Conservation (phyloP, 768 basidiomycete species). For the Phylloporus sp. region DNA sequence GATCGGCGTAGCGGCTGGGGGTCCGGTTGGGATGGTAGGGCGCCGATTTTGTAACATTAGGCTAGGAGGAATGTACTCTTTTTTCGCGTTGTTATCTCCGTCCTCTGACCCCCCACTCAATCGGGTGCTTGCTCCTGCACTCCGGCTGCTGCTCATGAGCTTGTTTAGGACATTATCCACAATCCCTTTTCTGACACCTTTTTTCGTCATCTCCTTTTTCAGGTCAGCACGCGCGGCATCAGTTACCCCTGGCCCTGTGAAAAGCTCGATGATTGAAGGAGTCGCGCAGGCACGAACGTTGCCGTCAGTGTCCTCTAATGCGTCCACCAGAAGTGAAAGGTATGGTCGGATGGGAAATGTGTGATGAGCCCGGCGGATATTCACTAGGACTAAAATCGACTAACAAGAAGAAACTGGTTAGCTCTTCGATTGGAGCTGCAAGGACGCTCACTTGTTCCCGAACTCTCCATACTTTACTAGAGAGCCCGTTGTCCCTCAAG, state of each 20-base stretch:
- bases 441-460: conserved; percentile 71
- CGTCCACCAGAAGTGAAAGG: conserved; percentile 73
- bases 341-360: conserved; percentile 81
- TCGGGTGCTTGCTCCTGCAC: conserved; percentile 39
- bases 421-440: background rate
- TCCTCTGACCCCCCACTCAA: conserved; percentile 64
- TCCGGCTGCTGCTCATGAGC: conserved; percentile 46
- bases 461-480: conserved; percentile 82
- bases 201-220: conserved; percentile 87
- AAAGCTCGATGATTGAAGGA: conserved; percentile 76
- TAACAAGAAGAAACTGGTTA: conserved; percentile 19
- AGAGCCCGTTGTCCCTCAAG: conserved; percentile 67
- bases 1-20: conserved; percentile 29
- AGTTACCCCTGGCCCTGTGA: conserved; percentile 76
- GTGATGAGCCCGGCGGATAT: conserved; percentile 66
- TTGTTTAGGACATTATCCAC: conserved; percentile 74
- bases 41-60: conserved; percentile 52
- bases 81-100: conserved; percentile 30
- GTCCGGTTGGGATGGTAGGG: conserved; percentile 34
- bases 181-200: conserved; percentile 82
- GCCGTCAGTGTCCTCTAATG: conserved; percentile 87
- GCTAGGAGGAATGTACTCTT: conserved; percentile 76
- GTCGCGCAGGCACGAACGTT: conserved; percentile 86
- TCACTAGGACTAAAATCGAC: conserved; percentile 66
- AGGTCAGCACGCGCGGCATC: conserved; percentile 89